phyloP scores from a whole-genome alignment of 768 basidiomycete species.

The Ramaria rubella region DNA sequence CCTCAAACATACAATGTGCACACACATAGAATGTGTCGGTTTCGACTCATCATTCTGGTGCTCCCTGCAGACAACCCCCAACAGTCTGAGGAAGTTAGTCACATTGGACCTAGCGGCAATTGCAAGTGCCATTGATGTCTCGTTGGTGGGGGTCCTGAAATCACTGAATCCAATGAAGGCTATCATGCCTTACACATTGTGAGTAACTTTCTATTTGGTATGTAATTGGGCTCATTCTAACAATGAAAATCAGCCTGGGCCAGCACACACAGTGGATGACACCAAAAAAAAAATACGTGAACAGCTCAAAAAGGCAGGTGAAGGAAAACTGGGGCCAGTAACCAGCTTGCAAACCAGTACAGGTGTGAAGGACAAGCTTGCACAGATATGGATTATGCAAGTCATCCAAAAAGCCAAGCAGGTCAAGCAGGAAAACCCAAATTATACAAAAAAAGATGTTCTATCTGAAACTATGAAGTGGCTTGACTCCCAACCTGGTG shows the following conservation, averaged over 20 bases:
- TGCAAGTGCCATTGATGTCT: slow-evolving; percentile 13
- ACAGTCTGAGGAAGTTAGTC: slow-evolving; percentile 15
- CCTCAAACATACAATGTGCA: slow-evolving; percentile 9
- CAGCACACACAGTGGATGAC: not conserved
- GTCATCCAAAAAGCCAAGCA: not conserved
- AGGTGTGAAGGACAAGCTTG: slow-evolving; percentile 30
- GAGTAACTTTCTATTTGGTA: not conserved
- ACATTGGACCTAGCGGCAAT: too few species aligned
- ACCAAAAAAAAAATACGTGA: not conserved
- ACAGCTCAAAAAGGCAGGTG: not conserved
- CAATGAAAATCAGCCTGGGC: slow-evolving; percentile 8
- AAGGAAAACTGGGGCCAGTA: not conserved
- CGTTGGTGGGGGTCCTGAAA: slow-evolving; percentile 10
- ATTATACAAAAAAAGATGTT: not conserved
- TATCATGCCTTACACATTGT: slow-evolving; percentile 8
- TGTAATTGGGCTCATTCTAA: slow-evolving; percentile 9
- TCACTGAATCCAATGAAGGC: slow-evolving; percentile 6
- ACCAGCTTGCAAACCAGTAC: slow-evolving; percentile 16
- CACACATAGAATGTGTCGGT: slow-evolving; percentile 1
- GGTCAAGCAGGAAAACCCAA: not conserved
- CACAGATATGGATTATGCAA: slow-evolving; percentile 31
- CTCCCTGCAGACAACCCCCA: slow-evolving; percentile 18
- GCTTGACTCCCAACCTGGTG: not conserved
- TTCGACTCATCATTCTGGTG: not conserved
- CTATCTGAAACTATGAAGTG: not conserved